phyloP scores from a whole-genome alignment of 257 asterid species.

The Voacanga thouarsii region DNA sequence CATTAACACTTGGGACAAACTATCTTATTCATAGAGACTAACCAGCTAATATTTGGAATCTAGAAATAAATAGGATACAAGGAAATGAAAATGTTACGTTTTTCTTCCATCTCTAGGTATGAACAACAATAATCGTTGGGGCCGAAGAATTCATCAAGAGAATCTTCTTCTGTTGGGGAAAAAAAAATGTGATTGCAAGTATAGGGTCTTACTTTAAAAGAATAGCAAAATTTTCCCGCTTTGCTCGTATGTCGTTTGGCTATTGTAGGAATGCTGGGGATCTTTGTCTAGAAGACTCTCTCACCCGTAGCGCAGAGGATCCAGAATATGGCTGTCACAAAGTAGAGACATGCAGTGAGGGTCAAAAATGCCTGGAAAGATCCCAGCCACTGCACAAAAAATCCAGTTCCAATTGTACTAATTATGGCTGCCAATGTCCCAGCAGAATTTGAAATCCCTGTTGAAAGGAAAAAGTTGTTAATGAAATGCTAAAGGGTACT shows the following conservation, averaged over 20 bases:
- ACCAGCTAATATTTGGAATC: neutral
- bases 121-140: neutral
- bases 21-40: neutral
- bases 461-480: neutral
- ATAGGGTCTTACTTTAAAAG: neutral
- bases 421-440: constrained; percentile 91
- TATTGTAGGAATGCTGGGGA: neutral
- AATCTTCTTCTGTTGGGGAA: too few species aligned
- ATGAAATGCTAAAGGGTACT: neutral
- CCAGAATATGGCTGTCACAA: constrained; percentile 75
- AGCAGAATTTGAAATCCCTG: constrained; percentile 91
- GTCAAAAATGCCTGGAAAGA: constrained; percentile 86
- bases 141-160: neutral
- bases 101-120: neutral
- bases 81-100: neutral
- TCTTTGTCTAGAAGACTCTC: constrained; percentile 58
- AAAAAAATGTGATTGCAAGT: neutral
- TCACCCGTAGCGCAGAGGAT: constrained; percentile 85
- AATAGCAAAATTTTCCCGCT: neutral
- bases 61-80: neutral
- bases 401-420: constrained; percentile 90
- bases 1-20: neutral
- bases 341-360: constrained; percentile 88
- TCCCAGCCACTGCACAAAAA: constrained; percentile 87
- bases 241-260: neutral